phyloP scores from a whole-genome alignment of 768 basidiomycete genomes.

The Lactarius sp. region DNA sequence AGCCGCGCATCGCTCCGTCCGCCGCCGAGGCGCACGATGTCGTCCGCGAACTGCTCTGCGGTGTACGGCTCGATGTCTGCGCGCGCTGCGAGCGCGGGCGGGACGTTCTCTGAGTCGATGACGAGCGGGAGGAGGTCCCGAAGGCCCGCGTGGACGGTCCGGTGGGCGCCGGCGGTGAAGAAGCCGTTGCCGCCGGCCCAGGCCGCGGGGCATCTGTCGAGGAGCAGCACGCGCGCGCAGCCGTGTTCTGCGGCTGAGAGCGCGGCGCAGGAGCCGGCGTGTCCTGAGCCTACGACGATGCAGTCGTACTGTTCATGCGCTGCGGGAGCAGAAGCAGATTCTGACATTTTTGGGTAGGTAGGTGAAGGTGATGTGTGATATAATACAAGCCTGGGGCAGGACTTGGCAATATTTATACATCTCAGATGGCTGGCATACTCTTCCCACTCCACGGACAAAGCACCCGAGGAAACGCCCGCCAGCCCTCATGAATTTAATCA shows the following conservation, averaged over 20 bases:
- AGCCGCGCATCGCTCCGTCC: conserved; percentile 46
- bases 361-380: not conserved
- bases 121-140: conserved; percentile 54
- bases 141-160: conserved; percentile 60
- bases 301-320: conserved; percentile 37
- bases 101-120: conserved; percentile 34
- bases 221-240: conserved; percentile 53
- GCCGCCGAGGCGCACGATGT: conserved; percentile 56
- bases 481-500: not conserved
- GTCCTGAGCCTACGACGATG: conserved; percentile 60
- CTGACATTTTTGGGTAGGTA: not conserved
- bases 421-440: not conserved
- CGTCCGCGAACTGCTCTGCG: conserved; percentile 46
- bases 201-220: conserved; percentile 59
- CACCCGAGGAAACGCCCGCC: not conserved
- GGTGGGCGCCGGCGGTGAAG: conserved; percentile 66
- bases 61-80: conserved; percentile 62
- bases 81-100: conserved; percentile 37
- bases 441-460: not conserved
- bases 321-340: not conserved
- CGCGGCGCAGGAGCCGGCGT: conserved; percentile 64
- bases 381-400: not conserved
- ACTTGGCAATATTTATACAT: not conserved
- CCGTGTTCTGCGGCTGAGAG: conserved; percentile 55
- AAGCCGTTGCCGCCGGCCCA: conserved; percentile 71